Conservation (phyloP, 805 yeast species). For the Hanseniaspora lindneri region DNA sequence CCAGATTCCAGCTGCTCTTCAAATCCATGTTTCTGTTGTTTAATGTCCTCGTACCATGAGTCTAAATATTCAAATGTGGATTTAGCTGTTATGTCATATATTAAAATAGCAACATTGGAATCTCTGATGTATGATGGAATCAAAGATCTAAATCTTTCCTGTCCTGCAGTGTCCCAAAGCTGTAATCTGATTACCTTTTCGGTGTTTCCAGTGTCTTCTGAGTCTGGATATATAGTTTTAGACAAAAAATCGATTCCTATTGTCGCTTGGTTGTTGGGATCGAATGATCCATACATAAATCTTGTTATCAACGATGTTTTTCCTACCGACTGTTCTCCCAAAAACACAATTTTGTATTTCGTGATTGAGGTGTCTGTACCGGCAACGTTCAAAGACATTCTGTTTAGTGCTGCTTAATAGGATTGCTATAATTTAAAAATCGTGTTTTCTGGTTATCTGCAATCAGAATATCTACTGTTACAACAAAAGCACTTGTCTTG, state of each 20-base stretch:
- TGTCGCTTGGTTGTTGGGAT: slow-evolving; percentile 88
- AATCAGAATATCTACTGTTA: too few species aligned
- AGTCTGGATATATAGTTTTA: slow-evolving; percentile 83
- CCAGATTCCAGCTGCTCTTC: slow-evolving; percentile 36
- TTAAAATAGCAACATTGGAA: slow-evolving; percentile 92
- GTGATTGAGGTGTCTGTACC: slow-evolving; percentile 29
- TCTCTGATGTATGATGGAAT: slow-evolving; percentile 94
- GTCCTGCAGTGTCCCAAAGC: slow-evolving; percentile 97
- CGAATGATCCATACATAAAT: slow-evolving; percentile 95
- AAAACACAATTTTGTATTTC: slow-evolving; percentile 80
- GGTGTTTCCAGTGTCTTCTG: slow-evolving; percentile 1
- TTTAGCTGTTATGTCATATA: slow-evolving; percentile 81
- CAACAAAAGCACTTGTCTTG: too few species aligned
- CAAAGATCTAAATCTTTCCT: slow-evolving; percentile 85
- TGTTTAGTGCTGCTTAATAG: neutral
- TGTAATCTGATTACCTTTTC: slow-evolving; percentile 92
- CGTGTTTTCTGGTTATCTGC: too few species aligned
- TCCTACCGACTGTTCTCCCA: slow-evolving; percentile 96
- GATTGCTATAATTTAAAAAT: too few species aligned
- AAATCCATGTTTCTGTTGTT: slow-evolving; percentile 53
- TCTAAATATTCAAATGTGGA: slow-evolving; percentile 73
- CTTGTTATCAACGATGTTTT: slow-evolving; percentile 93
- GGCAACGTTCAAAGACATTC: slow-evolving; percentile 16
- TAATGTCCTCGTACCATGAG: slow-evolving; percentile 91
- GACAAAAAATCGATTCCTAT: slow-evolving; percentile 93